A percentile compares a stretch with the other conserved stretches of the same genome.
These are phyloP conservation scores for Betula pendula DNA, from an alignment of 306 rosid species.

Conservation along the genomic window DNA sequence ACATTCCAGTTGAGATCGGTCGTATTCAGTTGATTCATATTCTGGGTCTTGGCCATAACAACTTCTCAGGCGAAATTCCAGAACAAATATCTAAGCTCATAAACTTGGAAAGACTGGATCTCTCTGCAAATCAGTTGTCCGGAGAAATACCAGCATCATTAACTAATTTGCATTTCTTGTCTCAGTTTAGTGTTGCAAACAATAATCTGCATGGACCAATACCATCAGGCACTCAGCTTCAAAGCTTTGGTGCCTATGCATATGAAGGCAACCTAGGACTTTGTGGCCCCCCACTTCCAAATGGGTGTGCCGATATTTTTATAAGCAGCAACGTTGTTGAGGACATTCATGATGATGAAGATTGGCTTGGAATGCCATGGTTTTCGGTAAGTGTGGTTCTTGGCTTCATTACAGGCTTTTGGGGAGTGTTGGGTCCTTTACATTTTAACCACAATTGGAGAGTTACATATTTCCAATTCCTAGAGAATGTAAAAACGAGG, in stretches of 20 bases:
- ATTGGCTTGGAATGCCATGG: neutral
- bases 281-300: conserved; percentile 4
- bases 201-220: conserved; percentile 10
- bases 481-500: neutral
- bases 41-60: neutral
- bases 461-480: neutral
- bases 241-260: neutral
- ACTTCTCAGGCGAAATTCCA: neutral
- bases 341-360: neutral
- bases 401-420: conserved; percentile 8
- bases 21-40: neutral
- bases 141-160: conserved; percentile 8
- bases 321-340: neutral
- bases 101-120: conserved; percentile 1
- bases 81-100: conserved; percentile 13
- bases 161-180: conserved; percentile 2
- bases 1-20: conserved; percentile 13
- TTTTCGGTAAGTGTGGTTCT: neutral
- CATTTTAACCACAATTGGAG: neutral
- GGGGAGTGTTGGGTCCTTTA: conserved; percentile 8
- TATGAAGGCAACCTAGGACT: neutral
- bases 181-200: neutral
- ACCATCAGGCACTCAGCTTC: conserved; percentile 1
- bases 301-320: neutral
- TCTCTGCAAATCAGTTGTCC: neutral